Conservation (phyloP, 2,329 filamentous ascomycete species). For the Aspergillus brasiliensis region DNA sequence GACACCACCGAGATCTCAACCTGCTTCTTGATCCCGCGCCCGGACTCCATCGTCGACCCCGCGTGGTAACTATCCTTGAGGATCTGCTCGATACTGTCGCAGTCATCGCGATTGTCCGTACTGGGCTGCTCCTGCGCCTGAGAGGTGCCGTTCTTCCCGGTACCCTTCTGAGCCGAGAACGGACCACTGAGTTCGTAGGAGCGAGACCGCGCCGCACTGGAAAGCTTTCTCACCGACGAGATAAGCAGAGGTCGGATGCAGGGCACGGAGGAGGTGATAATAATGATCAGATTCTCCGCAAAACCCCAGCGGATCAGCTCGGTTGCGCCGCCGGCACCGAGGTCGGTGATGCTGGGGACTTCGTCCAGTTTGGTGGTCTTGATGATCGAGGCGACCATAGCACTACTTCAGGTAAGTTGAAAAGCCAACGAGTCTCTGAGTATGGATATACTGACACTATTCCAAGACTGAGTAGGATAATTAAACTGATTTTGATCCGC, state of each 20-base stretch:
- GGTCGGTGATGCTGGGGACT: constrained; percentile 31
- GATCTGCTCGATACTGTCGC: constrained; percentile 31
- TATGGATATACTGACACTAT: constrained; percentile 24
- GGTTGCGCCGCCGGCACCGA: constrained; percentile 26
- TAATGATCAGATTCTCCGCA: constrained; percentile 32
- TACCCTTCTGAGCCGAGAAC: constrained; percentile 21
- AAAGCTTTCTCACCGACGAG: constrained; percentile 34
- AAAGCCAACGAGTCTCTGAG: not conserved
- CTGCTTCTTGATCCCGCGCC: constrained; percentile 31
- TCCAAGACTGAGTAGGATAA: constrained; percentile 30
- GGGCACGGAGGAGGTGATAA: constrained; percentile 35
- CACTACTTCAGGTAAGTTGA: constrained; percentile 17
- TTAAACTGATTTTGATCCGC: constrained; percentile 32
- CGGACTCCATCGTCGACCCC: constrained; percentile 10
- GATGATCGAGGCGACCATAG: constrained; percentile 36
- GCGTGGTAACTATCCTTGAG: constrained; percentile 18
- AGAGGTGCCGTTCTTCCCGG: constrained; percentile 19
- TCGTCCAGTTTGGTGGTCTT: constrained; percentile 32
- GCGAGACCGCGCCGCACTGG: constrained; percentile 25
- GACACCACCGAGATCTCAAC: constrained; percentile 30
- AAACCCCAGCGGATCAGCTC: constrained; percentile 35
- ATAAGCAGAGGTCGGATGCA: constrained; percentile 34
- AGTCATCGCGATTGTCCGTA: constrained; percentile 17
- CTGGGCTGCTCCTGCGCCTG: constrained; percentile 16
- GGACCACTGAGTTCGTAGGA: constrained; percentile 33